Evolutionary conservation across 106 monocot species (phyloP), one percentile per base, ranked within the genome.

Genomic region (Platanthera zijinensis): DNA sequence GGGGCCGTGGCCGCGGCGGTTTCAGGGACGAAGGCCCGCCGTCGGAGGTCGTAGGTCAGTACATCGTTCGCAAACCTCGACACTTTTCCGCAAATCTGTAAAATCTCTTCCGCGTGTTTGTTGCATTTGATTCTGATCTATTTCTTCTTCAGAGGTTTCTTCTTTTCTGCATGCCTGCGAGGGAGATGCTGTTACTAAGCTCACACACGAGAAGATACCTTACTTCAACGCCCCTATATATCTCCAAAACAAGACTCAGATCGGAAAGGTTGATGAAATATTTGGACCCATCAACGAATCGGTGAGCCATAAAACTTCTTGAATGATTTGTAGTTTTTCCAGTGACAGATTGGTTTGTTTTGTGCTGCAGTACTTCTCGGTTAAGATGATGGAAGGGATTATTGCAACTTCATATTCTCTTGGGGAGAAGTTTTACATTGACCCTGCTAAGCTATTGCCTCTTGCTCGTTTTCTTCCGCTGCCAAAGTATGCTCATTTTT

Each of bases 261-360:
- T 94, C 19, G 96, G 96, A 21, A 94, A 94, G 70, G 93, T 97
- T 10, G 96, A 97, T 70, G 96, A 93, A 84, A 94, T 97, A 39
- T 91, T 97, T 74, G 93, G 96, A 11, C 93, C 91, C 63, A 97
- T 97, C 72, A 97, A 97, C 70, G 96, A 97, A 88, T 87, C 93
- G 12, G 96, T 93, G 73, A 87, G 96, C 48, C 6, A 52, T 86
- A n/a, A 19, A 49, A 5, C 67, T 11, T 59, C 7, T 15, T 53
- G 68, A 3, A 72, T 73, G 74, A 25, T 3, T 39, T 39, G 25
- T 52, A 74, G 51, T 53, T 8, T 70, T 70, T 8, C 3, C 52
- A n/a, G 5, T 74, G 46, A 51, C 12, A 7, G 2, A 30, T 79
- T 70, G 25, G 59, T 78, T 48, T 67, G 11, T 67, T 9, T 30